phyloP scores from a whole-genome alignment of 768 basidiomycete species.

The Vararia minispora region DNA sequence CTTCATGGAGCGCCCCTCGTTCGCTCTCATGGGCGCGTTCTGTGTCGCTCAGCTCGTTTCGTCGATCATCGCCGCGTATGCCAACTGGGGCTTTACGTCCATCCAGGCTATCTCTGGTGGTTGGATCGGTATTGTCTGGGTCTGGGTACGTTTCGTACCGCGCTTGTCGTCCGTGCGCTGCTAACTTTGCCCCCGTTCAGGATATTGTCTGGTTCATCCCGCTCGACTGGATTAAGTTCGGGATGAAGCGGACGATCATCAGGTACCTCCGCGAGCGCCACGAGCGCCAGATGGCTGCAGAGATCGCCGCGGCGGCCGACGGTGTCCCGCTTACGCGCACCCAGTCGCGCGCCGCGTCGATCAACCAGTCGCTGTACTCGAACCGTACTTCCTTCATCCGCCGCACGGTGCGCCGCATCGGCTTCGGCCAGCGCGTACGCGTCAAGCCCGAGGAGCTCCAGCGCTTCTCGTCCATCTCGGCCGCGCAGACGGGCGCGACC shows the following conservation, averaged over 20 bases:
- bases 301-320: conserved; percentile 24
- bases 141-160: conserved; percentile 54
- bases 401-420: conserved; percentile 79
- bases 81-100: conserved; percentile 88
- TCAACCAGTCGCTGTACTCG: conserved; percentile 88
- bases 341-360: conserved; percentile 78
- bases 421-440: conserved; percentile 70
- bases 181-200: conserved; percentile 32
- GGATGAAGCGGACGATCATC: conserved; percentile 91
- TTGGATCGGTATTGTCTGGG: conserved; percentile 97
- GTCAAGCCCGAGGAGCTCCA: conserved; percentile 82
- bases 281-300: conserved; percentile 24
- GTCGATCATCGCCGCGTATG: conserved; percentile 91
- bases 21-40: conserved; percentile 85
- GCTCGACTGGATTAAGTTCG: conserved; percentile 93
- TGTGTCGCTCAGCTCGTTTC: conserved; percentile 88
- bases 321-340: conserved; percentile 78
- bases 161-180: background rate
- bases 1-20: conserved; percentile 93
- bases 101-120: conserved; percentile 74
- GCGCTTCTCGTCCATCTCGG: conserved; percentile 81
- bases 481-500: conserved; percentile 62
- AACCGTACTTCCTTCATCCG: conserved; percentile 93
- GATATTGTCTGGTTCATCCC: conserved; percentile 95
- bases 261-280: conserved; percentile 66